Conservation (phyloP, 2,329 filamentous ascomycete genomes). For the Orbilia blumenaviensis region DNA sequence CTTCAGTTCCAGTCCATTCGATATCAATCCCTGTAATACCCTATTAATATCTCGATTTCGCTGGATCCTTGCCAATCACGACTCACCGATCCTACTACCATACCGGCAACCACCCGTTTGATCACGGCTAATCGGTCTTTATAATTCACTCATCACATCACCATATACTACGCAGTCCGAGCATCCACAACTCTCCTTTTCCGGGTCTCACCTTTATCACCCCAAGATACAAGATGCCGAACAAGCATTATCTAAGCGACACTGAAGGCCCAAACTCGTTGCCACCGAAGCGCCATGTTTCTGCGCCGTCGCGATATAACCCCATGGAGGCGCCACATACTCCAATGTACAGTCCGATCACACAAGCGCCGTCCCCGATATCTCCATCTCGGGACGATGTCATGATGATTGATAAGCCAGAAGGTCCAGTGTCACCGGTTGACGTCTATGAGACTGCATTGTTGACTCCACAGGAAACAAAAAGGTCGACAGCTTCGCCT, state of each 20-base stretch:
- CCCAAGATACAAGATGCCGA: slow-evolving; percentile 50
- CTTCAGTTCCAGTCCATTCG: slow-evolving; percentile 11
- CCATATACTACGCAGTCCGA: neutral
- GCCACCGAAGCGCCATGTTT: slow-evolving; percentile 51
- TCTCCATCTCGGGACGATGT: slow-evolving; percentile 45
- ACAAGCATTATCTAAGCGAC: slow-evolving; percentile 48
- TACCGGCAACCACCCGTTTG: slow-evolving; percentile 19
- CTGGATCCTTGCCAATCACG: slow-evolving; percentile 31
- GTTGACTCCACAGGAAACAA: slow-evolving; percentile 52
- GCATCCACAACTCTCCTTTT: neutral
- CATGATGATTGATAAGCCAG: slow-evolving; percentile 46
- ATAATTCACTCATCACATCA: neutral
- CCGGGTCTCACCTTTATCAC: neutral
- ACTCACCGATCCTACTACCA: slow-evolving; percentile 30
- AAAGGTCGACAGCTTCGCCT: slow-evolving; percentile 48
- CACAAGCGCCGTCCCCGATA: slow-evolving; percentile 51
- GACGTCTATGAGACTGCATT: slow-evolving; percentile 43
- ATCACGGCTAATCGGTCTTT: slow-evolving; percentile 30
- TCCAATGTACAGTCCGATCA: slow-evolving; percentile 48
- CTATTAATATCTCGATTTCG: slow-evolving; percentile 40
- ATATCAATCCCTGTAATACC: neutral
- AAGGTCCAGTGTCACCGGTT: slow-evolving; percentile 19
- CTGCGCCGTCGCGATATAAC: slow-evolving; percentile 48
- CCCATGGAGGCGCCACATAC: slow-evolving; percentile 43
- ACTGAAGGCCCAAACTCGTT: slow-evolving; percentile 32